phyloP scores from a whole-genome alignment of 2,329 filamentous ascomycete species.

The Fusarium setosum region DNA sequence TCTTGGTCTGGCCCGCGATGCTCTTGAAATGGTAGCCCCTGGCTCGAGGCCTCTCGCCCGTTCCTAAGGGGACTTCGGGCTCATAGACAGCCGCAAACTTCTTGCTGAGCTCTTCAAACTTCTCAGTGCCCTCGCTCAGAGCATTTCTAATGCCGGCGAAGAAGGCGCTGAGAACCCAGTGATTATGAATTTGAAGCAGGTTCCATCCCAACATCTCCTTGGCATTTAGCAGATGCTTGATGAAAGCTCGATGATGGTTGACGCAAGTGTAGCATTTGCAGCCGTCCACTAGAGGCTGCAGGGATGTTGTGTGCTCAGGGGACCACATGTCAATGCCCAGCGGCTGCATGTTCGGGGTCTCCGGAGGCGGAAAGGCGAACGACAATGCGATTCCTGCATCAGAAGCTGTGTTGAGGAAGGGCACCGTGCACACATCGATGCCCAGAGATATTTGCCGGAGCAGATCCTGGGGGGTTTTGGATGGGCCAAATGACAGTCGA shows the following conservation, averaged over 20 bases:
- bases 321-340: constrained; percentile 86
- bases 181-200: constrained; percentile 92
- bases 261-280: constrained; percentile 89
- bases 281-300: constrained; percentile 68
- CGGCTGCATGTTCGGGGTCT: constrained; percentile 48
- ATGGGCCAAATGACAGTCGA: constrained; percentile 78
- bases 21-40: constrained; percentile 87
- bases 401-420: constrained; percentile 79
- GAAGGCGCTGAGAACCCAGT: constrained; percentile 77
- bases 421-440: constrained; percentile 81
- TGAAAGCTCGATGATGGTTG: constrained; percentile 85
- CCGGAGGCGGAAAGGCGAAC: constrained; percentile 75
- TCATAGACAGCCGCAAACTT: constrained; percentile 71
- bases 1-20: constrained; percentile 72
- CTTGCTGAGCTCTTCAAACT: constrained; percentile 66
- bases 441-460: constrained; percentile 81
- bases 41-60: constrained; percentile 81
- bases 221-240: constrained; percentile 87
- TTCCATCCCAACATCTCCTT: constrained; percentile 99
- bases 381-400: constrained; percentile 87
- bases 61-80: constrained; percentile 75
- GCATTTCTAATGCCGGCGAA: constrained; percentile 76
- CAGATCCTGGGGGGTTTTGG: constrained; percentile 78
- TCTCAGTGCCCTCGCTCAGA: constrained; percentile 65
- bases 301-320: constrained; percentile 67